Percentiles rank a stretch among this genome's conserved stretches.
phyloP scores from a whole-genome alignment of 192 early-diverging fungal genomes.

The Coemansia sp. region DNA sequence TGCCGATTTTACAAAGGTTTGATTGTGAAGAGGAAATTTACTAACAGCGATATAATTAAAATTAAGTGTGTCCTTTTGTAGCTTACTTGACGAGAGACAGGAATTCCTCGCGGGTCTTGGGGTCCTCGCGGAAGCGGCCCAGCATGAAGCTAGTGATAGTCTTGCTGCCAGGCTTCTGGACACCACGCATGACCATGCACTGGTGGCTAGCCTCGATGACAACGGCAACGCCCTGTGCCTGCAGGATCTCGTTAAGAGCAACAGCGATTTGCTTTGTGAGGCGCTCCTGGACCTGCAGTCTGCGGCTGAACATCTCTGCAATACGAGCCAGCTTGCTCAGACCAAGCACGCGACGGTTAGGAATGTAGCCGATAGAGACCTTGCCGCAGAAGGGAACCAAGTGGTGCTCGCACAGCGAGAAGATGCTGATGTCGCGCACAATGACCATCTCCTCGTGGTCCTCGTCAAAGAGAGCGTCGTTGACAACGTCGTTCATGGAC shows the following conservation, averaged over 20 bases:
- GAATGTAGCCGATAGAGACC: conserved; percentile 96
- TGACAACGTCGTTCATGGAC: conserved; percentile 83
- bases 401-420: conserved; percentile 98
- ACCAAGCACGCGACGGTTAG: conserved; percentile 91
- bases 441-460: conserved; percentile 99
- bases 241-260: conserved; percentile 84
- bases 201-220: conserved; percentile 95
- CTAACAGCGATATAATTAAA: background rate
- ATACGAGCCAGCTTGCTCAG: conserved; percentile 96
- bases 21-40: background rate
- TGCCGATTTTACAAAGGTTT: background rate
- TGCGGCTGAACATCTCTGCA: conserved; percentile 95
- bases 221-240: conserved; percentile 96
- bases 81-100: conserved; percentile 67
- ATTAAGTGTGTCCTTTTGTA: background rate
- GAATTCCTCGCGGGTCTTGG: conserved; percentile 96
- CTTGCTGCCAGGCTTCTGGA: conserved; percentile 92
- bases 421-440: conserved; percentile 94
- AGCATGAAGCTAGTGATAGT: conserved; percentile 96
- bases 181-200: conserved; percentile 98
- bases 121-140: conserved; percentile 86
- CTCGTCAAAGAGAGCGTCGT: conserved; percentile 96
- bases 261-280: conserved; percentile 97
- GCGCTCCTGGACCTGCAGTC: conserved; percentile 97
- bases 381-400: conserved; percentile 98